A percentile compares a stretch with the other conserved stretches of the same genome.
phyloP scores from a whole-genome alignment of 768 basidiomycete genomes.

The Arthromyces matolae region DNA sequence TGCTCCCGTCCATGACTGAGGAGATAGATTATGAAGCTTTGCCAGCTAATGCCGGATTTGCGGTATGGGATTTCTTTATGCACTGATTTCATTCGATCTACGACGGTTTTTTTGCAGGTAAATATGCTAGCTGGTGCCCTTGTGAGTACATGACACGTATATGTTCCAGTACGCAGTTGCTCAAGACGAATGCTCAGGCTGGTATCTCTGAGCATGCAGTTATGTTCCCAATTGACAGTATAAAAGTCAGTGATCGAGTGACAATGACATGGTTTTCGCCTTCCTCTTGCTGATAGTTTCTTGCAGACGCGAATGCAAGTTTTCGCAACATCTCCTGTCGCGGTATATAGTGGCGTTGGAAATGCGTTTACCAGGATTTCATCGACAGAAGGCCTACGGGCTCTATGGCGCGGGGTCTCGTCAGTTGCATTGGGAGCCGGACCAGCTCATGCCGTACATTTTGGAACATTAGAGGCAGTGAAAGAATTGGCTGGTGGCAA shows the following conservation, averaged over 20 bases:
- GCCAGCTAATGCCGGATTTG: slow-evolving; percentile 76
- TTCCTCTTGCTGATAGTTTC: not conserved
- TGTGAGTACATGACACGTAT: slow-evolving; percentile 64
- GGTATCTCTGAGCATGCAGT: slow-evolving; percentile 99
- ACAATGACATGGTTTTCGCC: not conserved
- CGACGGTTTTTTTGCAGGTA: slow-evolving; percentile 45
- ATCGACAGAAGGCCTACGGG: slow-evolving; percentile 87
- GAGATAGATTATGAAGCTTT: slow-evolving; percentile 49
- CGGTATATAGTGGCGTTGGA: slow-evolving; percentile 84
- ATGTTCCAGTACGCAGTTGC: no score
- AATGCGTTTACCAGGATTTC: slow-evolving; percentile 91
- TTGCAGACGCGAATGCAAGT: slow-evolving; percentile 98
- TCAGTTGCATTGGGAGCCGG: slow-evolving; percentile 96
- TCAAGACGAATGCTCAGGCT: no score
- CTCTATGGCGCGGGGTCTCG: slow-evolving; percentile 94
- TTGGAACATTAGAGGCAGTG: slow-evolving; percentile 91
- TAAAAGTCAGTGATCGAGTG: slow-evolving; percentile 65
- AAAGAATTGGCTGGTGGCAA: slow-evolving; percentile 93
- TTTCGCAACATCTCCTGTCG: slow-evolving; percentile 79
- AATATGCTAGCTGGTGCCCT: slow-evolving; percentile 97
- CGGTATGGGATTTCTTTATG: slow-evolving; percentile 41
- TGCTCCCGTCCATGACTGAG: slow-evolving; percentile 30
- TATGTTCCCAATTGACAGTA: slow-evolving; percentile 98
- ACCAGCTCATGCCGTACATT: slow-evolving; percentile 97
- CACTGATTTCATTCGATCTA: slow-evolving; percentile 10